Evolutionary conservation across 1,284 basidiomycete species (phyloP).

Genomic region (Hymenochaete sp.): DNA sequence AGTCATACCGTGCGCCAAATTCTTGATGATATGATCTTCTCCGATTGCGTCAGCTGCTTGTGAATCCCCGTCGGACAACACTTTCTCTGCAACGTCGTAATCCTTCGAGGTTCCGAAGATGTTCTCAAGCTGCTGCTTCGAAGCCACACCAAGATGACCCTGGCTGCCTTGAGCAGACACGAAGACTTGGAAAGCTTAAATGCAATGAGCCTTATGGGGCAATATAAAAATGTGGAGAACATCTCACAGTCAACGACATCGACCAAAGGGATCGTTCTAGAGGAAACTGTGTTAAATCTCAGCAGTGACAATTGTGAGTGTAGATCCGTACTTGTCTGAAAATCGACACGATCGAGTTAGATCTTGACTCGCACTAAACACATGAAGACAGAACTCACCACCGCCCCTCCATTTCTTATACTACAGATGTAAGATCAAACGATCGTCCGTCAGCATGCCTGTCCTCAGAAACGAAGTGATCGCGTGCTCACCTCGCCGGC

Average conservation of each 20-base stretch:
- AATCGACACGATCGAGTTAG: conserved; percentile 20
- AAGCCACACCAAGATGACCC: conserved; percentile 59
- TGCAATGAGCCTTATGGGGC: conserved; percentile 3
- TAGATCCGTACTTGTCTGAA: conserved; percentile 27
- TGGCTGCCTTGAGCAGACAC: conserved; percentile 62
- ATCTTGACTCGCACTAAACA: too few species aligned
- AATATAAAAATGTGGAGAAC: conserved; percentile 2
- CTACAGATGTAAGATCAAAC: conserved; percentile 30
- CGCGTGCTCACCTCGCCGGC: conserved; percentile 44
- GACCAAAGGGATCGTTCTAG: conserved; percentile 55
- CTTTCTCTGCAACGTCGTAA: conserved; percentile 45
- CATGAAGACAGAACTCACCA: conserved; percentile 46
- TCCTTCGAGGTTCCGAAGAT: conserved; percentile 60
- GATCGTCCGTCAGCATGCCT: conserved; percentile 15
- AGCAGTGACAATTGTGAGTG: conserved; percentile 50
- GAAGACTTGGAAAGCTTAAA: conserved; percentile 39
- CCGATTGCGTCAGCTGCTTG: conserved; percentile 42
- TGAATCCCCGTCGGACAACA: conserved; percentile 54
- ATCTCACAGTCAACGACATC: conserved; percentile 69
- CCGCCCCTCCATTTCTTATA: conserved; percentile 72
- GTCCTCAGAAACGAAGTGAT: conserved; percentile 2
- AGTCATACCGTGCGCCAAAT: conserved; percentile 3
- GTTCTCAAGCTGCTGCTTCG: conserved; percentile 70
- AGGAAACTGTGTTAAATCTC: background rate
- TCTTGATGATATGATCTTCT: conserved; percentile 18